phyloP scores from a whole-genome alignment of 805 yeast species.

The Brettanomyces bruxellensis region DNA sequence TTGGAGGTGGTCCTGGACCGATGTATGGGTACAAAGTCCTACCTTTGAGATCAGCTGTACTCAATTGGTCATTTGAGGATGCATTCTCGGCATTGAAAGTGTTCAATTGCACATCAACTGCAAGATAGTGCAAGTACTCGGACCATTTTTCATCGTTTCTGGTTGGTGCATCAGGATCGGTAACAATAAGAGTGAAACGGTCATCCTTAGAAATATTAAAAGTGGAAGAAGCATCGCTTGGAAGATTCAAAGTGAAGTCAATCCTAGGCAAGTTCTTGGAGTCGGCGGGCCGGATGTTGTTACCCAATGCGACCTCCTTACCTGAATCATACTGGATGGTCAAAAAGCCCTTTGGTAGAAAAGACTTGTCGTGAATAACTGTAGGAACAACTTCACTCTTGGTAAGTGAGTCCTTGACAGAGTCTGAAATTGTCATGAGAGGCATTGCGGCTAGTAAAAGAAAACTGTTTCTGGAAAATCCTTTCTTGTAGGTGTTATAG shows the following conservation, averaged over 20 bases:
- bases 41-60: conserved; percentile 32
- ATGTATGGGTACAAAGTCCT: conserved; percentile 44
- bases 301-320: conserved; percentile 70
- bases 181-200: conserved; percentile 64
- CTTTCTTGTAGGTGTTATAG: not conserved
- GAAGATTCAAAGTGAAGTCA: conserved; percentile 45
- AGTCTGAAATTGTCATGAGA: conserved; percentile 45
- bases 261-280: conserved; percentile 63
- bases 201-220: conserved; percentile 36
- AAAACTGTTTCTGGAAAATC: not conserved
- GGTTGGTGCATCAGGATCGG: conserved; percentile 94
- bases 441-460: not conserved
- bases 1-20: conserved; percentile 89
- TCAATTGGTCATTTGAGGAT: conserved; percentile 14
- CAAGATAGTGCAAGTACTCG: conserved; percentile 73
- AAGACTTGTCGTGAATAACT: conserved; percentile 33
- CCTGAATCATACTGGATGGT: conserved; percentile 46
- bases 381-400: conserved; percentile 46
- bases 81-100: conserved; percentile 25
- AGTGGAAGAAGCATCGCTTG: conserved; percentile 18
- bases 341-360: conserved; percentile 42
- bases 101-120: conserved; percentile 42
- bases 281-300: conserved; percentile 51
- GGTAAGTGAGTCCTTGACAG: conserved; percentile 39
- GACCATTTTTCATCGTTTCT: conserved; percentile 79